A percentile compares a stretch with the other conserved stretches of the same genome.
phyloP scores from a whole-genome alignment of 805 yeast genomes.

The Vanderwaltozyma polyspora region DNA sequence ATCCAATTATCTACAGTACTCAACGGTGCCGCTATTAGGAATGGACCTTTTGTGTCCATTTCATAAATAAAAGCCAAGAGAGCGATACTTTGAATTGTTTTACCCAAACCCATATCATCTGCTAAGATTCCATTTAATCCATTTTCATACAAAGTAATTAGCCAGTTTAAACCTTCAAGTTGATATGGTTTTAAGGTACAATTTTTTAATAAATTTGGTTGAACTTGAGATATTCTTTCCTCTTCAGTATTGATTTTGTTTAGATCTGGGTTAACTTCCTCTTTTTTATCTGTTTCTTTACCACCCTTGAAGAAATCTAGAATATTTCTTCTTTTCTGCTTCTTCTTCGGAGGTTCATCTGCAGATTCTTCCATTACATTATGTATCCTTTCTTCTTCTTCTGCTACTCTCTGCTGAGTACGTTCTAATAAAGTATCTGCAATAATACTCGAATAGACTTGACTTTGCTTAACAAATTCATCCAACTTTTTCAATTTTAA shows the following conservation, averaged over 20 bases:
- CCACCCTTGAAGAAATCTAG: conserved; percentile 17
- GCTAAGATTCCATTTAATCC: conserved; percentile 93
- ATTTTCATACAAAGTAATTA: conserved; percentile 77
- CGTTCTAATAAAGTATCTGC: conserved; percentile 55
- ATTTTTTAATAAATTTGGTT: conserved; percentile 44
- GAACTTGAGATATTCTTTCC: conserved; percentile 26
- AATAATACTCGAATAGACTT: conserved; percentile 76
- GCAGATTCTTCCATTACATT: conserved; percentile 7
- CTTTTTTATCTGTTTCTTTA: conserved; percentile 5
- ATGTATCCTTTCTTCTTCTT: conserved; percentile 10
- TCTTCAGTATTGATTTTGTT: conserved; percentile 10
- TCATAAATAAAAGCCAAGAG: conserved; percentile 66
- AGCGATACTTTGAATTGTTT: conserved; percentile 81
- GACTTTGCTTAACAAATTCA: conserved; percentile 74
- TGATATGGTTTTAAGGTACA: conserved; percentile 74
- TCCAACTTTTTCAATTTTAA: conserved; percentile 56
- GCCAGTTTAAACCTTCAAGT: conserved; percentile 84
- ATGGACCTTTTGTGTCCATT: conserved; percentile 69
- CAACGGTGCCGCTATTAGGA: conserved; percentile 66
- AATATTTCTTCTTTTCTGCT: conserved; percentile 14
- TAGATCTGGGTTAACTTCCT: conserved; percentile 5
- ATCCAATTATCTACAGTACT: conserved; percentile 85
- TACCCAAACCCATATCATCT: conserved; percentile 97
- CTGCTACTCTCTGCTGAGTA: conserved; percentile 33
- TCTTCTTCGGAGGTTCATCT: conserved; percentile 16